Base-by-base conservation (phyloP, 2,329 filamentous ascomycete species). In the Talaromyces amestolkiae region DNA sequence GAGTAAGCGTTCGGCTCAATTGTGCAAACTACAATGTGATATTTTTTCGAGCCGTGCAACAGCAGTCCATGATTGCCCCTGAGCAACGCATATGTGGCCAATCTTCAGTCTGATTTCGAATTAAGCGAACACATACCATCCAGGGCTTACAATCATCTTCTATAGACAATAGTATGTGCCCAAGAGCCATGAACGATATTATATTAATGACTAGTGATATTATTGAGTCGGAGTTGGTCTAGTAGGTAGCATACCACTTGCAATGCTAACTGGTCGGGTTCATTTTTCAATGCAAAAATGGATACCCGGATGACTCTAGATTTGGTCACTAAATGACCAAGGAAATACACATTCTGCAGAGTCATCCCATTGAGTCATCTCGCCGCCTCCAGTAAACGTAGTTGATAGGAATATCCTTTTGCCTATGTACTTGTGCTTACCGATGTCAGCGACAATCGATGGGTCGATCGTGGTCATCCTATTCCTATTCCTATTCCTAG, bases 81-180 rank as follows among this genome's bases (percentile, higher is more conserved):
- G 53, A 56, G 53, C 53, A 56, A 22, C n/a, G n/a, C 33, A 35
- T 15, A 54, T 31, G 51, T 22, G 17, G n/a, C 33, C 10, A 56
- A 56, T 56, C 31, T 56, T 56, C 53, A 56, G 53, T 39, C 53
- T 39, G 53, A 37, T 56, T 56, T 22, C 11, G 53, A 56, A 35
- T 7, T 13, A 22, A 22, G 8, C 33, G 5, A 56, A 56, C 22
- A 15, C 47, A 53, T 31, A 4, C 27, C 49, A 33, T n/a, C 49
- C 49, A n/a, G n/a, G 24, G 27, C 19, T 22, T 33, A 54, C 31
- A 19, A 22, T 10, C 9, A 35, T 37, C 17, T 33, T 35, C 31
- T 22, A 37, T 24, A 39, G 19, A 39, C 11, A 37, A 22, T 37
- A 35, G 33, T 31, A 10, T 27, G n/a, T 37, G 10, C 31, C n/a